Conservation (phyloP, 257 asterid species). For the Nicotiana sylvestris region DNA sequence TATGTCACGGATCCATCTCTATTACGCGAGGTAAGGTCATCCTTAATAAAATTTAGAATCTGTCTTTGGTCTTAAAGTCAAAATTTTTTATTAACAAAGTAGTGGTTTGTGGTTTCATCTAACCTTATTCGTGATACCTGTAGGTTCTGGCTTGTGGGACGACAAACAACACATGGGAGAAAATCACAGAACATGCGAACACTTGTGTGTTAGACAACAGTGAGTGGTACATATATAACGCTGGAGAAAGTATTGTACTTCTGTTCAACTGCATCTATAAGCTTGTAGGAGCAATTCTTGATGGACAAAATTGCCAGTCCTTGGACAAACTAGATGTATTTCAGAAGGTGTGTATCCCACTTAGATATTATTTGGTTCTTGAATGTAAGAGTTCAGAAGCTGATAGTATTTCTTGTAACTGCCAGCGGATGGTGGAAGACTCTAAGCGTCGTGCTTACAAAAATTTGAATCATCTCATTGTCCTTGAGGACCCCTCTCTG, state of each 20-base stretch:
- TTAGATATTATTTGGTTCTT: neutral
- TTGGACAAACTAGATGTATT: conserved; percentile 26
- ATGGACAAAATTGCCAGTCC: conserved; percentile 44
- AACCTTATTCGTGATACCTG: conserved; percentile 16
- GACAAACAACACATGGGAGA: conserved; percentile 57
- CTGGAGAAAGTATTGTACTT: conserved; percentile 33
- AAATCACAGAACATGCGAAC: conserved; percentile 50
- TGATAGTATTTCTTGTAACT: conserved; percentile 14
- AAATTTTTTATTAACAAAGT: neutral
- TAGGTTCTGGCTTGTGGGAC: conserved; percentile 53
- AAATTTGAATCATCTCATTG: conserved; percentile 38
- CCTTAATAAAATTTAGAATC: conserved; percentile 9
- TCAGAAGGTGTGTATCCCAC: conserved; percentile 54
- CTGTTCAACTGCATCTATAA: conserved; percentile 51
- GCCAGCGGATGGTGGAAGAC: conserved; percentile 51
- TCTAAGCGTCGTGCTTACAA: conserved; percentile 46
- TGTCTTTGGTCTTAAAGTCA: neutral
- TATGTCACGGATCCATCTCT: conserved; percentile 29
- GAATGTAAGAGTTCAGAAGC: neutral
- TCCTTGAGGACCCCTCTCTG: conserved; percentile 33
- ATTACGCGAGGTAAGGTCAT: conserved; percentile 56
- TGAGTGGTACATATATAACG: conserved; percentile 34
- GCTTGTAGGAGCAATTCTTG: conserved; percentile 52
- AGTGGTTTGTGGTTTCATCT: conserved; percentile 13
- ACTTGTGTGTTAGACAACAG: conserved; percentile 46